These are phyloP conservation scores for Agaricus bisporus DNA, from an alignment of 768 basidiomycete species.

Conservation along the genomic window DNA sequence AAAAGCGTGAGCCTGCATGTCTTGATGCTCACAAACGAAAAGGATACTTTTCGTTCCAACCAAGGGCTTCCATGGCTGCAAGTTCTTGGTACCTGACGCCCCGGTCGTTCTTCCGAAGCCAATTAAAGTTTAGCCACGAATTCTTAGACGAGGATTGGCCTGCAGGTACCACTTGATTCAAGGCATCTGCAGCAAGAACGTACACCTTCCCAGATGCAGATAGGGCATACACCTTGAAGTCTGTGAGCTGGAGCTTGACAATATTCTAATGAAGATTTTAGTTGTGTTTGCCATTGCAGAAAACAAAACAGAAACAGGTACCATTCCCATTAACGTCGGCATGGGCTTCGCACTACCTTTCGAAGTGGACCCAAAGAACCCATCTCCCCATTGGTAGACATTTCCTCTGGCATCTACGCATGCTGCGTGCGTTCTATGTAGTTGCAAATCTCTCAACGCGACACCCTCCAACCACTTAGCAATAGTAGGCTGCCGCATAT, in stretches of 20 bases:
- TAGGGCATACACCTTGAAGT: conserved; percentile 66
- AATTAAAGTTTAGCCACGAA: conserved; percentile 58
- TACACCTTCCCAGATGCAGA: conserved; percentile 75
- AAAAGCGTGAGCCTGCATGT: neutral
- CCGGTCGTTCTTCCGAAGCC: conserved; percentile 50
- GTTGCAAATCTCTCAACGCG: conserved; percentile 66
- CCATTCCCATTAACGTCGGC: conserved; percentile 61
- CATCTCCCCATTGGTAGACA: conserved; percentile 80
- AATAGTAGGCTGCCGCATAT: conserved; percentile 43
- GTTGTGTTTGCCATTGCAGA: conserved; percentile 1
- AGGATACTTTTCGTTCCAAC: conserved; percentile 61
- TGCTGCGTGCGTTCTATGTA: conserved; percentile 63
- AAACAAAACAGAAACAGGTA: conserved; percentile 20
- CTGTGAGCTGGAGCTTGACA: conserved; percentile 51
- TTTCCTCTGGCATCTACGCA: conserved; percentile 78
- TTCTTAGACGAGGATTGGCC: conserved; percentile 35
- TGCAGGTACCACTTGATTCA: conserved; percentile 37
- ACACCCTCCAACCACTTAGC: conserved; percentile 57
- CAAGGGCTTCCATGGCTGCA: conserved; percentile 46
- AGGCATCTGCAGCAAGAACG: conserved; percentile 48
- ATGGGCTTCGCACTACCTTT: conserved; percentile 30
- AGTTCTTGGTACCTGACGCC: conserved; percentile 56
- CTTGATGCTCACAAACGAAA: neutral
- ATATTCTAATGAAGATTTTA: conserved; percentile 51
- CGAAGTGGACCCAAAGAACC: conserved; percentile 38